phyloP scores from a whole-genome alignment of 169 alveolate species.

The Cryptosporidium tyzzeri region DNA sequence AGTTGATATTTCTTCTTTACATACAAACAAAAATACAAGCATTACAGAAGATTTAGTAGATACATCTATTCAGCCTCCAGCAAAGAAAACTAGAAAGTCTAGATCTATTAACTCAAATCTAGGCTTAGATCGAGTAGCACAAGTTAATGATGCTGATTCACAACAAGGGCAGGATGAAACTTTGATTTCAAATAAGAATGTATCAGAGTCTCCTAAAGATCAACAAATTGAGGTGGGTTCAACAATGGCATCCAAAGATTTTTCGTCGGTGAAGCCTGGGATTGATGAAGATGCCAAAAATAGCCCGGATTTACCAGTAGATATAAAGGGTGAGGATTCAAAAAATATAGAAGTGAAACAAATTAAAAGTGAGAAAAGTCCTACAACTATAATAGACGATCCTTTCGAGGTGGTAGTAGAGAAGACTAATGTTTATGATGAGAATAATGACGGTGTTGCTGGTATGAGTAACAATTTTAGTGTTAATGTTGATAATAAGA shows the following conservation, averaged over 20 bases:
- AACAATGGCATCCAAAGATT: background rate
- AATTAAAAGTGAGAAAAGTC: background rate
- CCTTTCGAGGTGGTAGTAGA: background rate
- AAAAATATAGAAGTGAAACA: background rate
- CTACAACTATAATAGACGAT: background rate
- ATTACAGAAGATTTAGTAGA: background rate
- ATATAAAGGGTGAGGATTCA: background rate
- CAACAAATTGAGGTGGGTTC: background rate
- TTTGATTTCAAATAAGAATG: background rate
- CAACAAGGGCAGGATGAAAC: background rate
- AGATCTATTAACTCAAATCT: slow-evolving; percentile 2
- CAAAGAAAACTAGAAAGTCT: slow-evolving; percentile 18
- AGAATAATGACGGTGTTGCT: background rate
- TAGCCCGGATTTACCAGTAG: no score
- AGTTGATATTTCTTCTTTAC: background rate
- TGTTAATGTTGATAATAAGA: background rate
- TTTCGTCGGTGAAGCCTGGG: background rate
- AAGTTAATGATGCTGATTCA: background rate
- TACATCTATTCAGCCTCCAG: slow-evolving; percentile 5
- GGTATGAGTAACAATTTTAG: background rate
- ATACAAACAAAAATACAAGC: background rate
- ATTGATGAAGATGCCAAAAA: background rate
- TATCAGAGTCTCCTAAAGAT: background rate
- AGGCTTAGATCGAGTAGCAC: background rate
- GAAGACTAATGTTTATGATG: background rate